Conservation (phyloP, 306 rosid genomes). For the Acacia crassicarpa region DNA sequence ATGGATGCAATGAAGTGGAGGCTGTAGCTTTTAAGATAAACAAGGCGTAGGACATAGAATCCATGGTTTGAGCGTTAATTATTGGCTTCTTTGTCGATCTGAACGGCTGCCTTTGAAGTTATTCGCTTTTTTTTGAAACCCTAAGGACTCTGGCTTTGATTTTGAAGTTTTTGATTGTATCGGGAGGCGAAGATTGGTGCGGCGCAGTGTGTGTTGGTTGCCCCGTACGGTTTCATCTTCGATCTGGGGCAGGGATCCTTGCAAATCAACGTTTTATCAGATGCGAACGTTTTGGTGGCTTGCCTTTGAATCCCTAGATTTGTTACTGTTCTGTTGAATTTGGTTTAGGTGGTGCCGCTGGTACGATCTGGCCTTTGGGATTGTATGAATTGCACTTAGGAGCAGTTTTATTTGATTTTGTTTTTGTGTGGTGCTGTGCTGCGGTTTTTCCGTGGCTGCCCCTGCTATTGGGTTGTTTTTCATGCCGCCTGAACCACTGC, state of each 20-base stretch:
- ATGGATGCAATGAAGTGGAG: neutral
- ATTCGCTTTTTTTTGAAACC: neutral
- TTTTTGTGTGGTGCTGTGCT: slow-evolving; percentile 14
- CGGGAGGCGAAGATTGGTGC: slow-evolving; percentile 36
- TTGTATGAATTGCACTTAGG: slow-evolving; percentile 10
- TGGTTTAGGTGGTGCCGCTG: slow-evolving; percentile 5
- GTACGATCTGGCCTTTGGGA: slow-evolving; percentile 33
- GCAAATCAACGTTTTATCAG: neutral
- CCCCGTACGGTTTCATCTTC: slow-evolving; percentile 35
- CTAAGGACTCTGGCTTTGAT: neutral
- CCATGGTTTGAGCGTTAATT: slow-evolving; percentile 28
- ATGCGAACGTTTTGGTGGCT: neutral
- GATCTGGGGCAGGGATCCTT: slow-evolving; percentile 38
- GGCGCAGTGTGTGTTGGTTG: slow-evolving; percentile 32
- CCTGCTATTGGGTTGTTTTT: slow-evolving; percentile 79
- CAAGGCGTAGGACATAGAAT: slow-evolving; percentile 28
- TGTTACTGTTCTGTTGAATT: slow-evolving; percentile 12
- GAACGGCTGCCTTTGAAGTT: slow-evolving; percentile 35
- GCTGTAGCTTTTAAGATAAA: slow-evolving; percentile 5
- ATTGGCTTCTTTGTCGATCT: slow-evolving; percentile 38
- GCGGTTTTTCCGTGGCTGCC: slow-evolving; percentile 56
- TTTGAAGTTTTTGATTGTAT: neutral
- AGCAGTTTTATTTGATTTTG: neutral
- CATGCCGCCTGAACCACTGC: slow-evolving; percentile 99
- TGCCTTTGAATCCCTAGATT: slow-evolving; percentile 44